A percentile compares a stretch with the other conserved stretches of the same genome.
Conservation (phyloP, 352 stramenopile genomes). For the Globisporangium mamillatum region DNA sequence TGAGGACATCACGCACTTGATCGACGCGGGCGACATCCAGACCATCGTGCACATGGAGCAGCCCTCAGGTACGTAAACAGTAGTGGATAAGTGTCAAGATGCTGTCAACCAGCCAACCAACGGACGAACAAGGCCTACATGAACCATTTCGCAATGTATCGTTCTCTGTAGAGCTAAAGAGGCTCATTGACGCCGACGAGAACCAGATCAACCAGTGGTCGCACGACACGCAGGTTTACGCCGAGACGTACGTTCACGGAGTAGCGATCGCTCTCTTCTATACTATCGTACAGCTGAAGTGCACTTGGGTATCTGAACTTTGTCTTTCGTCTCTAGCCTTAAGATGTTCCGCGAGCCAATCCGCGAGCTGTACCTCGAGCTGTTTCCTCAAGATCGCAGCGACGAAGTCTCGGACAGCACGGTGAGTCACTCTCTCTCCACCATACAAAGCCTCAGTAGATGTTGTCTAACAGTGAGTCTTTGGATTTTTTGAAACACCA, state of each 20-base stretch:
- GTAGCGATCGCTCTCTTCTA: not conserved
- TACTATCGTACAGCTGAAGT: not conserved
- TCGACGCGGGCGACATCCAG: constrained; percentile 39
- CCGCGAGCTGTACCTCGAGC: constrained; percentile 45
- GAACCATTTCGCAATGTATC: not conserved
- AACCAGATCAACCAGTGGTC: constrained; percentile 47
- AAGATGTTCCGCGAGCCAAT: constrained; percentile 53
- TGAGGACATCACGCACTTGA: constrained; percentile 54
- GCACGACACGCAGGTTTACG: constrained; percentile 42
- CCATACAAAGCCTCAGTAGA: not conserved
- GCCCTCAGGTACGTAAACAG: constrained; percentile 29
- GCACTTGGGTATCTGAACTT: not conserved
- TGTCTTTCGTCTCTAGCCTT: constrained; percentile 23
- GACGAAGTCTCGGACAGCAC: constrained; percentile 42
- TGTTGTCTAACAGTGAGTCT: not conserved
- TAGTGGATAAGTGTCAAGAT: not conserved
- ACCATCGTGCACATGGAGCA: constrained; percentile 37
- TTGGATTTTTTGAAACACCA: not conserved
- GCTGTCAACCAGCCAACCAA: no score
- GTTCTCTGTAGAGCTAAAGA: constrained; percentile 38
- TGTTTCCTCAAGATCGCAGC: constrained; percentile 39
- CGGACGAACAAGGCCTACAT: not conserved
- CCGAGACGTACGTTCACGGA: constrained; percentile 35
- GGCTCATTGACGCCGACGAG: constrained; percentile 45
- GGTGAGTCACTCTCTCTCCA: constrained; percentile 17